Conservation (phyloP, 371 early-diverging fungal species). For the Smittium culicis region DNA sequence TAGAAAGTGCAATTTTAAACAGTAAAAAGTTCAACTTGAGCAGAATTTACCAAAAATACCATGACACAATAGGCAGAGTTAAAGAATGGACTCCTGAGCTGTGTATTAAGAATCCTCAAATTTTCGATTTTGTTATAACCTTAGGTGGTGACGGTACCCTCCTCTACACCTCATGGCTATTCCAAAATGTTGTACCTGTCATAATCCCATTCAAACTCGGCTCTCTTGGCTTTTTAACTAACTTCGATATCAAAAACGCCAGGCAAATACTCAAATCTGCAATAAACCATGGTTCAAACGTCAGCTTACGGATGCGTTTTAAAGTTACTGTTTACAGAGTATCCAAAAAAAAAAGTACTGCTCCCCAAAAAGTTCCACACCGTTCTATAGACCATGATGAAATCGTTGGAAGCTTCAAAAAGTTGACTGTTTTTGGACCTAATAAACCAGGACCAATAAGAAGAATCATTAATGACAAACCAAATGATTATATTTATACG, state of each 20-base stretch:
- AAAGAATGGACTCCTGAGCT: constrained; percentile 65
- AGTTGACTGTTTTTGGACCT: not conserved
- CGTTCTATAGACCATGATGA: not conserved
- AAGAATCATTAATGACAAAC: no score
- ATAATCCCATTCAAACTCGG: constrained; percentile 79
- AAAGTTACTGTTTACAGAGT: constrained; percentile 60
- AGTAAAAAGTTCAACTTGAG: constrained; percentile 40
- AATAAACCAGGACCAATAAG: not conserved
- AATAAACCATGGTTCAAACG: constrained; percentile 55
- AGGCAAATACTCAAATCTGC: constrained; percentile 40
- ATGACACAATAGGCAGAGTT: constrained; percentile 34
- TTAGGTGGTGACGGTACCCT: constrained; percentile 86
- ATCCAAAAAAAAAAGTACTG: constrained; percentile 4
- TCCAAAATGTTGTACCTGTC: constrained; percentile 74
- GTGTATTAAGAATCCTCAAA: constrained; percentile 45
- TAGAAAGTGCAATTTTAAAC: constrained; percentile 44
- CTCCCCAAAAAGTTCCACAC: not conserved
- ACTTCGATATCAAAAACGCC: constrained; percentile 58
- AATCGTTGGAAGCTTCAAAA: not conserved
- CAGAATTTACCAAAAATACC: constrained; percentile 31
- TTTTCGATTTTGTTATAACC: constrained; percentile 62
- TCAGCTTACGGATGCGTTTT: constrained; percentile 79
- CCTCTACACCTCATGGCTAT: constrained; percentile 71
- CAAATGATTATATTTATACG: no score
- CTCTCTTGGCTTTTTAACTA: constrained; percentile 79